Base-by-base conservation (phyloP, 225 moss, liverwort and hornwort genomes). In the Asterella californica region DNA sequence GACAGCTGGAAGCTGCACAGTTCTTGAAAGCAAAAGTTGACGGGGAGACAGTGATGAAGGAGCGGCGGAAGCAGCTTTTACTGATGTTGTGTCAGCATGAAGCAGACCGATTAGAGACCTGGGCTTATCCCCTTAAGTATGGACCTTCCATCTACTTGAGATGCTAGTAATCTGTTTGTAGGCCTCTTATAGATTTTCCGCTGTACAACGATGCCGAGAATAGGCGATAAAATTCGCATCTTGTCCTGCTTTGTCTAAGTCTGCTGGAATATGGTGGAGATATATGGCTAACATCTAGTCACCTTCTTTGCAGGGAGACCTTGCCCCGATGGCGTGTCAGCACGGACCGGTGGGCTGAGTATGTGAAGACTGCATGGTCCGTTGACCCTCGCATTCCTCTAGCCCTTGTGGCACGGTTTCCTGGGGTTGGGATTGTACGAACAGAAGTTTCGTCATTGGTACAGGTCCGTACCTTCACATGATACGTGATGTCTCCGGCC, bases 51-150 rank as follows among this genome's bases (percentile, higher is more conserved):
- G 64, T 32, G 17, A 79, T 82, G 61, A 89, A 76, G 75, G 88
- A 82, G 45, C 88, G 77, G 76, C 89, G 88, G 73, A 96, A 90
- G 81, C 92, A 92, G 57, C 84, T 96, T 60, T 81, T 94, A 60
- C 80, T 89, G 79, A 87, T 93, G 86, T 83, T 96, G 70, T 91
- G 91, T 82, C 92, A 94, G 53, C 86, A 92, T 81, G 94, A 96
- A 88, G 79, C 92, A 54, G 96, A 96, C 57, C 88, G 94, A 78
- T 85, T 96, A 77, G 90, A 96, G 63, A 90, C 92, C 62, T 96
- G 96, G 96, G 96, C 96, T 65, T 81, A 91, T 82, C 96, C 96
- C 82, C 90, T 96, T 36, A 89, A 87, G 93, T 84, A 87, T 79
- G 76, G 3, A n/a, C n/a, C 19, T 57, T 53, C 12, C 77, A 21